Evolutionary conservation across 306 rosid genomes (phyloP).

Genomic region (Cajanus cajan): DNA sequence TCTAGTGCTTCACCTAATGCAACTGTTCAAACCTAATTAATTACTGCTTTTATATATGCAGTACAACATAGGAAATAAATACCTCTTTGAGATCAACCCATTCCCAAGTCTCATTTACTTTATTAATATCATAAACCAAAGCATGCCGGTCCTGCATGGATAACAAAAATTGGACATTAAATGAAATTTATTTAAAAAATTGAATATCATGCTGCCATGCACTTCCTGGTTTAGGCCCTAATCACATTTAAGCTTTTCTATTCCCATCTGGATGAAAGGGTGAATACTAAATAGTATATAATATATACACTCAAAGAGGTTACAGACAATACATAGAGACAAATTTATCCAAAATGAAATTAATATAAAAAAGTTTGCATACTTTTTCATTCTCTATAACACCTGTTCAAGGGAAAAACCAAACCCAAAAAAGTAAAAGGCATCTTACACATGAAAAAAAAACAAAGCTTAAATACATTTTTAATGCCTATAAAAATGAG

Average conservation of each 20-base stretch:
- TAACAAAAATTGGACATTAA: background rate
- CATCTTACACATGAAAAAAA: background rate
- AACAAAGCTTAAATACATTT: background rate
- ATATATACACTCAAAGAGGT: background rate
- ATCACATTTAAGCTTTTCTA: background rate
- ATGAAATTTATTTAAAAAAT: background rate
- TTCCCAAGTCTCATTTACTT: conserved; percentile 85
- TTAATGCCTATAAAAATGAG: too few species aligned
- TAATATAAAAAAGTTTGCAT: background rate
- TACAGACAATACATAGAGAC: background rate
- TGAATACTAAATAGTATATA: background rate
- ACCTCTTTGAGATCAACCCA: conserved; percentile 99
- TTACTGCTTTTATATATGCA: background rate
- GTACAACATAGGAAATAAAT: conserved; percentile 21
- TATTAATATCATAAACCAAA: conserved; percentile 79
- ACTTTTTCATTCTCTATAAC: background rate
- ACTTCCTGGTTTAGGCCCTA: conserved; percentile 8
- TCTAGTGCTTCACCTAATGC: background rate
- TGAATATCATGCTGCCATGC: background rate
- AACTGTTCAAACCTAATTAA: background rate
- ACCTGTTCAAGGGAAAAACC: conserved; percentile 6
- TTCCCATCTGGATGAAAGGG: background rate
- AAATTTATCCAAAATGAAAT: background rate
- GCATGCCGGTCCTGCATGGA: conserved; percentile 80
- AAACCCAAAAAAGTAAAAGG: background rate